These are phyloP conservation scores for Curvularia sp. DNA, from an alignment of 2,329 filamentous ascomycete species.

Conservation along the genomic window DNA sequence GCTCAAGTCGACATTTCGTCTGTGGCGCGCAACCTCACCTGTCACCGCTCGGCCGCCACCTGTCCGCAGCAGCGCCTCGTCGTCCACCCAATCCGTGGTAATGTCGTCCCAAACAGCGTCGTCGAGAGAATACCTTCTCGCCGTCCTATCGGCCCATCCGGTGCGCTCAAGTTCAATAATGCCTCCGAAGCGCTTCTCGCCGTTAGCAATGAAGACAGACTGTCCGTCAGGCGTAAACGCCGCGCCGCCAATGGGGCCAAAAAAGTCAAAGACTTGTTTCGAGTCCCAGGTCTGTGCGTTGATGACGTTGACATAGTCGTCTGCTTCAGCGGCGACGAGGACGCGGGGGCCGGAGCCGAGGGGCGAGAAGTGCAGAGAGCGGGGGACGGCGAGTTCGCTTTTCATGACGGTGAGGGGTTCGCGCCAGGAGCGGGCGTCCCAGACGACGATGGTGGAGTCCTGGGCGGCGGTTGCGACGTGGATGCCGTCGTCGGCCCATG, in stretches of 20 bases:
- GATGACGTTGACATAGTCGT: slow-evolving; percentile 75
- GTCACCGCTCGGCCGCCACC: slow-evolving; percentile 17
- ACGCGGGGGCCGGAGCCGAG: slow-evolving; percentile 70
- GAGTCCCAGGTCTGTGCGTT: slow-evolving; percentile 68
- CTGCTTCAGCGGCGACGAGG: slow-evolving; percentile 76
- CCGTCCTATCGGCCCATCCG: slow-evolving; percentile 34
- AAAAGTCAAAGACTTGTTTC: slow-evolving; percentile 76
- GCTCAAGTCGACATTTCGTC: slow-evolving; percentile 37
- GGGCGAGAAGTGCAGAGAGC: slow-evolving; percentile 75
- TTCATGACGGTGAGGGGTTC: slow-evolving; percentile 63
- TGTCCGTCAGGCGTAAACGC: slow-evolving; percentile 71
- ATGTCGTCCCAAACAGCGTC: slow-evolving; percentile 16
- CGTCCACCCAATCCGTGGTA: slow-evolving; percentile 35
- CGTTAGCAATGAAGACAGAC: slow-evolving; percentile 72
- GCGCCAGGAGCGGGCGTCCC: slow-evolving; percentile 76
- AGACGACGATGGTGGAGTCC: slow-evolving; percentile 75
- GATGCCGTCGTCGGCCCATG: slow-evolving; percentile 79
- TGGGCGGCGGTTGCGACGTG: slow-evolving; percentile 79
- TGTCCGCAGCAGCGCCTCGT: slow-evolving; percentile 23
- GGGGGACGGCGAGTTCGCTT: slow-evolving; percentile 71
- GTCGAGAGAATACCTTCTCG: slow-evolving; percentile 9
- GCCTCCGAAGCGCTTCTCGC: slow-evolving; percentile 70
- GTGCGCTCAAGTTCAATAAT: slow-evolving; percentile 66
- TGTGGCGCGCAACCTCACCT: slow-evolving; percentile 25
- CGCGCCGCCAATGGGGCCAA: slow-evolving; percentile 76